Percentiles rank a stretch among this genome's conserved stretches.
Evolutionary conservation across 2,329 filamentous ascomycete species (phyloP).

Genomic region (Penicillium nordicum): DNA sequence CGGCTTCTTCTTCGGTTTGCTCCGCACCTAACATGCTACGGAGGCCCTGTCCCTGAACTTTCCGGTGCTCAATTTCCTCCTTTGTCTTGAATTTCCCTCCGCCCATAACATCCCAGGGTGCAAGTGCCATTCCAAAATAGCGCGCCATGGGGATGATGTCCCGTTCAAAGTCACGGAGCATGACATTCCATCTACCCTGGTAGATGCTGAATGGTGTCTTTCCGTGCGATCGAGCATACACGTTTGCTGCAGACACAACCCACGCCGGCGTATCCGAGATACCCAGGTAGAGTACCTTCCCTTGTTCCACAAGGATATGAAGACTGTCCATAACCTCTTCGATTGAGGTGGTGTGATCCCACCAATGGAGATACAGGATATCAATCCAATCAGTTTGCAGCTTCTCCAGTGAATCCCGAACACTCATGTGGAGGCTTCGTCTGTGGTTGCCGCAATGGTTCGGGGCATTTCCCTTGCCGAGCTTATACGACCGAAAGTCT

Average conservation of each 20-base stretch:
- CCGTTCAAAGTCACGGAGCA: not conserved
- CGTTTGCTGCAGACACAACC: not conserved
- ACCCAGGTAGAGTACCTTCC: not conserved
- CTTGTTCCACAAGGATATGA: not conserved
- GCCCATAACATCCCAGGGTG: not conserved
- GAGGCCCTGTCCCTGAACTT: not conserved
- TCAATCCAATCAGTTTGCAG: not conserved
- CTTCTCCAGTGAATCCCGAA: not conserved
- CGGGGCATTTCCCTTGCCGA: not conserved
- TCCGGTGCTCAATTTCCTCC: not conserved
- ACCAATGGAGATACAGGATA: not conserved
- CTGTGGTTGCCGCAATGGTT: not conserved
- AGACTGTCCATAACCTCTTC: not conserved
- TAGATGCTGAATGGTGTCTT: not conserved
- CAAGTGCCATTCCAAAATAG: not conserved
- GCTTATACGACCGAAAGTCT: not conserved
- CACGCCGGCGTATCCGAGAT: not conserved
- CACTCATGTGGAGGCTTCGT: not conserved
- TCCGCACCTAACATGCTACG: not conserved
- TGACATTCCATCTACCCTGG: not conserved
- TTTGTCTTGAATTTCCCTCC: not conserved
- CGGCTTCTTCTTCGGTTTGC: not conserved
- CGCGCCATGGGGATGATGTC: not conserved
- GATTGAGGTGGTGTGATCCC: not conserved
- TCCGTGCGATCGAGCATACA: not conserved